Conservation (phyloP, 805 yeast species). For the Ogataea zsoltii region DNA sequence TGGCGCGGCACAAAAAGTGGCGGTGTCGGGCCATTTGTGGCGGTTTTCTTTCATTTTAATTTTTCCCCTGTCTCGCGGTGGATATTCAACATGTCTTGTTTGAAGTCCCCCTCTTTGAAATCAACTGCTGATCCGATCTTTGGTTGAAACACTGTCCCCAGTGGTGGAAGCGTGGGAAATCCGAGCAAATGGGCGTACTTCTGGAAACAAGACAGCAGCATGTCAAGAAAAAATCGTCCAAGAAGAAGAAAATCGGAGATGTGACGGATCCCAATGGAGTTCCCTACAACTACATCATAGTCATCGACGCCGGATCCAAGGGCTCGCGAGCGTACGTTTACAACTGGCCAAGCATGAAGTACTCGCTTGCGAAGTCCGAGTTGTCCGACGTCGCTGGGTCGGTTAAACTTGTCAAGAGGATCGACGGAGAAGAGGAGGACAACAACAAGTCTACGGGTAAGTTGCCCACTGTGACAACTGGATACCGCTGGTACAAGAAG, state of each 20-base stretch:
- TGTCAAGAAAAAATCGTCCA: slow-evolving; percentile 10
- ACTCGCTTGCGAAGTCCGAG: slow-evolving; percentile 18
- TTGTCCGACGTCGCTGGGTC: neutral
- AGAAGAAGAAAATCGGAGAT: slow-evolving; percentile 21
- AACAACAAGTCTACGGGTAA: neutral
- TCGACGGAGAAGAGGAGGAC: slow-evolving; percentile 5
- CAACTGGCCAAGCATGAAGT: slow-evolving; percentile 49
- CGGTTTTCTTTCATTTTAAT: neutral
- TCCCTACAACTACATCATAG: slow-evolving; percentile 60
- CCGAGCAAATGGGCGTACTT: slow-evolving; percentile 4
- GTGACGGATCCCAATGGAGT: slow-evolving; percentile 41
- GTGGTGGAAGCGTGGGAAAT: neutral
- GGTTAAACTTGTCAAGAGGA: slow-evolving; percentile 8
- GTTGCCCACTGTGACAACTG: slow-evolving; percentile 28
- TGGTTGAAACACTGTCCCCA: neutral
- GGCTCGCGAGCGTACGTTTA: slow-evolving; percentile 65
- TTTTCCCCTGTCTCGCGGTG: too few relatives aligned
- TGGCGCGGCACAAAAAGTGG: neutral
- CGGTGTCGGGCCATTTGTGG: neutral
- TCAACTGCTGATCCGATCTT: neutral
- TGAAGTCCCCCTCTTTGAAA: too few relatives aligned
- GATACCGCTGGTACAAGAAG: slow-evolving; percentile 49
- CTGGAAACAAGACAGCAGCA: neutral
- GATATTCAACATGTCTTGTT: neutral
- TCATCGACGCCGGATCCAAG: slow-evolving; percentile 66